These are phyloP conservation scores for Melampsora americana DNA, from an alignment of 1,284 basidiomycete species.

Conservation along the genomic window DNA sequence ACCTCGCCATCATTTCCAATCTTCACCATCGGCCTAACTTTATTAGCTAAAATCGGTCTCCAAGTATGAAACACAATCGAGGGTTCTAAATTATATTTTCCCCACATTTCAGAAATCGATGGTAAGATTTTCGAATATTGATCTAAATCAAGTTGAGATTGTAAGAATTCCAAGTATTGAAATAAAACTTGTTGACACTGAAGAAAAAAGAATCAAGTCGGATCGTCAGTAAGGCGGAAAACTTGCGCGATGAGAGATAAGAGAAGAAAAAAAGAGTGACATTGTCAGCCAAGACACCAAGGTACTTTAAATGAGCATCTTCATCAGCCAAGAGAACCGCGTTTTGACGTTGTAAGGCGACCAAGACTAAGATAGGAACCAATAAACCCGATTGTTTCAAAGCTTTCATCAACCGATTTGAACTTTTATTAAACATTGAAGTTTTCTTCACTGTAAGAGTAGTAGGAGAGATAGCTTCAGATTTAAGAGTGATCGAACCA, in stretches of 20 bases:
- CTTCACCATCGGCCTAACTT: constrained; percentile 55
- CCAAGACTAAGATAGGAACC: constrained; percentile 76
- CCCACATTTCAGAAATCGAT: constrained; percentile 67
- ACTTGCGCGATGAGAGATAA: not conserved
- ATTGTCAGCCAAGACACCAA: constrained; percentile 79
- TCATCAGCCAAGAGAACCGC: constrained; percentile 66
- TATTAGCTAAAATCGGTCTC: constrained; percentile 70
- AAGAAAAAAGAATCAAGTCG: not conserved
- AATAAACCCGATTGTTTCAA: constrained; percentile 71
- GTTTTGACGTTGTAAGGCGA: constrained; percentile 79
- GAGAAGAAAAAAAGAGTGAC: constrained; percentile 56
- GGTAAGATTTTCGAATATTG: constrained; percentile 59
- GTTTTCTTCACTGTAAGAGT: constrained; percentile 52
- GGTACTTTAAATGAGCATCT: constrained; percentile 73
- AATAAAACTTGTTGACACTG: constrained; percentile 59
- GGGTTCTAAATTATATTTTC: constrained; percentile 71
- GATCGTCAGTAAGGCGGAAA: constrained; percentile 4
- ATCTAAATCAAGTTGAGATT: constrained; percentile 51
- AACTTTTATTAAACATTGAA: constrained; percentile 46
- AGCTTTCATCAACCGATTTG: constrained; percentile 65
- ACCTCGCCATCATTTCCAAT: constrained; percentile 45
- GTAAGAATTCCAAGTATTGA: constrained; percentile 60
- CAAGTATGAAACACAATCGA: constrained; percentile 87
- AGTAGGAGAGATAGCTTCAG: constrained; percentile 65
- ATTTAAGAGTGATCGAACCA: constrained; percentile 78